Percentiles rank a stretch among this genome's conserved stretches.
Evolutionary conservation across 2,329 filamentous ascomycete genomes (phyloP).

Genomic region (Beauveria australis): DNA sequence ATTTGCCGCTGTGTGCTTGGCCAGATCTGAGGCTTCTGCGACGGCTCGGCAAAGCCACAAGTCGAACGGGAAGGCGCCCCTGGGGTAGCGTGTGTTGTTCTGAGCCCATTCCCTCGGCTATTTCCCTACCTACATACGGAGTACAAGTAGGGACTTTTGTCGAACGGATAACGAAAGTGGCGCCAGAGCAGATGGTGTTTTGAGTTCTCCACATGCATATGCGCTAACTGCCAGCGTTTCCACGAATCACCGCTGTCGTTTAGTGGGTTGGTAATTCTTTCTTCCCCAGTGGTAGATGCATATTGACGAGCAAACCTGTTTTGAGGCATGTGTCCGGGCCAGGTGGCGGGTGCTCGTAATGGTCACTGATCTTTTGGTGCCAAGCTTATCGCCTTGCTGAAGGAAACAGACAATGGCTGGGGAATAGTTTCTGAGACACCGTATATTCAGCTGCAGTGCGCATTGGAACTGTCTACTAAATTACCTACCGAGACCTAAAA

Average conservation of each 20-base stretch:
- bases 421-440: too few relatives aligned
- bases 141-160: conserved; percentile 4
- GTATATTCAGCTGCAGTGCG: too few relatives aligned
- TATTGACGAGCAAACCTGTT: neutral
- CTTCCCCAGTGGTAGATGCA: neutral
- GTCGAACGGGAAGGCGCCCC: neutral
- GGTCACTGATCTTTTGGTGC: too few relatives aligned
- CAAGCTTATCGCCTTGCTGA: too few relatives aligned
- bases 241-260: neutral
- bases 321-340: neutral
- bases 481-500: too few relatives aligned
- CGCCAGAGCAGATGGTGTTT: neutral
- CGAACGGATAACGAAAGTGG: neutral
- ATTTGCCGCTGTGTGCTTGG: conserved; percentile 4
- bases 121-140: too few relatives aligned
- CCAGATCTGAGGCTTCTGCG: conserved; percentile 1
- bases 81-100: neutral
- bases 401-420: too few relatives aligned
- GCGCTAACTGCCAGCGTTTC: neutral
- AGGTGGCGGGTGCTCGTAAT: too few relatives aligned
- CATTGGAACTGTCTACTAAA: too few relatives aligned
- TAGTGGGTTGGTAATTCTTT: neutral
- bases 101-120: neutral
- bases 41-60: conserved; percentile 7
- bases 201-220: neutral